Percentiles rank a stretch among this genome's conserved stretches.
These are phyloP conservation scores for Colletotrichum trifolii DNA, from an alignment of 2,329 filamentous ascomycete genomes.

Conservation along the genomic window DNA sequence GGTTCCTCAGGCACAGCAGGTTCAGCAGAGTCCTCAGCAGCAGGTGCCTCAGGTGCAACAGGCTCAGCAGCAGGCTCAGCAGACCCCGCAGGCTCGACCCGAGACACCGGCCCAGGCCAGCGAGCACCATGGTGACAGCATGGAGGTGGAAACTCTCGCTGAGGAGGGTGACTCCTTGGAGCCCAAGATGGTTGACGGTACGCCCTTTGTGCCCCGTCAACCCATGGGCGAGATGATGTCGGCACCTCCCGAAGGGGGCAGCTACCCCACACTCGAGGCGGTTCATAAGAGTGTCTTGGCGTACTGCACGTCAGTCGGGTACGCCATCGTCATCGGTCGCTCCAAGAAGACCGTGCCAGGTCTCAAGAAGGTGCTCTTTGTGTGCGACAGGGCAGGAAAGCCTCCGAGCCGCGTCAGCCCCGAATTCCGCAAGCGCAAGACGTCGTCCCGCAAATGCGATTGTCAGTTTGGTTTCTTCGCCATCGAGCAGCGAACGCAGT, in stretches of 20 bases:
- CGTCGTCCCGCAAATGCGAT: conserved; percentile 75
- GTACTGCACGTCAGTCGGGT: conserved; percentile 75
- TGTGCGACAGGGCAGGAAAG: conserved; percentile 74
- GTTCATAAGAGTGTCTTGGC: conserved; percentile 72
- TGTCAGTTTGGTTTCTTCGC: conserved; percentile 78
- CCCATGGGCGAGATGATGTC: conserved; percentile 72
- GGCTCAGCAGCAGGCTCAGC: conserved; percentile 40
- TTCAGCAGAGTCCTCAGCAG: conserved; percentile 36
- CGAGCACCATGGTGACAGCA: conserved; percentile 58
- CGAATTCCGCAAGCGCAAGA: conserved; percentile 73
- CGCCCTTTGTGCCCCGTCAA: conserved; percentile 62
- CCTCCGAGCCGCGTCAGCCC: conserved; percentile 71
- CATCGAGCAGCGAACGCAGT: conserved; percentile 74
- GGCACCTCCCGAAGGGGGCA: conserved; percentile 71
- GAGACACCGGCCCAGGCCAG: conserved; percentile 46
- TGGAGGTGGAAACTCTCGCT: conserved; percentile 63
- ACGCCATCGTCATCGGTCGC: conserved; percentile 74
- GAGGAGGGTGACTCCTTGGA: conserved; percentile 60
- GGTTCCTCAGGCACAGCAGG: conserved; percentile 22
- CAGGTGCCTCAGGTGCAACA: conserved; percentile 38
- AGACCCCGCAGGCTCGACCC: conserved; percentile 48
- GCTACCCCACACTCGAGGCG: conserved; percentile 72
- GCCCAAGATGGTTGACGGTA: conserved; percentile 59
- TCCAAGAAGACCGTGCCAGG: conserved; percentile 76
- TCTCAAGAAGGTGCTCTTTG: conserved; percentile 74